A percentile compares a stretch with the other conserved stretches of the same genome.
phyloP scores from a whole-genome alignment of 176 grass and related monocot genomes.

The Thinopyrum elongatum region DNA sequence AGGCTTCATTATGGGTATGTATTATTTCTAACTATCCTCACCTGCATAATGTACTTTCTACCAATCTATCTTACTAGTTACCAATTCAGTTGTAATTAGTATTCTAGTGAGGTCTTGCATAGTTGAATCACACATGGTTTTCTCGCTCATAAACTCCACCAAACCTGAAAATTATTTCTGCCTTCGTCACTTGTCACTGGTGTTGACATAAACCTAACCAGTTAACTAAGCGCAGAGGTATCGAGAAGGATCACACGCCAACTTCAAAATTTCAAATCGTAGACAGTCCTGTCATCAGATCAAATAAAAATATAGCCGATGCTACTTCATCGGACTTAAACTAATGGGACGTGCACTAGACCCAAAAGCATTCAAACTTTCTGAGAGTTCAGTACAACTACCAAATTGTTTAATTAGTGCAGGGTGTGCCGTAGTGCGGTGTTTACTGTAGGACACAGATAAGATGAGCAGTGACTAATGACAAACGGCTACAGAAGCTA shows the following conservation, averaged over 20 bases:
- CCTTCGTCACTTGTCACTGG: background rate
- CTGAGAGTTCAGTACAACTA: background rate
- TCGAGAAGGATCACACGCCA: slow-evolving; percentile 15
- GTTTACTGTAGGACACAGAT: slow-evolving; percentile 17
- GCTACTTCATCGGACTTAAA: slow-evolving; percentile 18
- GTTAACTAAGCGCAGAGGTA: background rate
- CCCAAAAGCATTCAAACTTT: slow-evolving; percentile 37
- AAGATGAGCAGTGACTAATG: slow-evolving; percentile 8
- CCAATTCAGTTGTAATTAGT: no score
- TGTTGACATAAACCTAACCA: background rate
- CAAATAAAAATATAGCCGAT: background rate
- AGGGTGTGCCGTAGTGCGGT: background rate
- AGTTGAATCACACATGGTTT: no score
- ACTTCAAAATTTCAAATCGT: slow-evolving; percentile 31
- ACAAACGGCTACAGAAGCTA: background rate
- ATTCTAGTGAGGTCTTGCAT: no score
- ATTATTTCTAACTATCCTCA: no score
- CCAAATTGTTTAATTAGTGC: slow-evolving; percentile 6
- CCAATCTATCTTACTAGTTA: no score
- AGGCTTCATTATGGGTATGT: no score
- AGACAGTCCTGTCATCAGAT: background rate
- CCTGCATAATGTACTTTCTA: no score
- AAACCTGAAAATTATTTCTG: no score
- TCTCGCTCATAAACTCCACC: no score
- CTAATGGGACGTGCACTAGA: background rate